Base-by-base conservation (phyloP, 208 protist species). In the Eutreptiella sp. region DNA sequence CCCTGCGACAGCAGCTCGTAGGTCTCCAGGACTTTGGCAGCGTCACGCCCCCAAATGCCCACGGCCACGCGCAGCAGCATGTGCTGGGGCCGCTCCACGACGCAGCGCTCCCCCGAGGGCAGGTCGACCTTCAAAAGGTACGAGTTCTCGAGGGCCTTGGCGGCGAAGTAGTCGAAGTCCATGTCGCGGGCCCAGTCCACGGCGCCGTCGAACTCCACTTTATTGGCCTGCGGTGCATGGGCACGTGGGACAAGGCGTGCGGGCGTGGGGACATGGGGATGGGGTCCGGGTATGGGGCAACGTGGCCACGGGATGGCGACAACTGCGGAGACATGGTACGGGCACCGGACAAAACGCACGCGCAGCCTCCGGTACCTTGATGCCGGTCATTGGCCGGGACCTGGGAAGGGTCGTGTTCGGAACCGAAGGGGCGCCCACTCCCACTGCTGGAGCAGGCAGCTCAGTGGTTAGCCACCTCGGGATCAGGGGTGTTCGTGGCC, bases 131-230 rank as follows among this genome's bases (percentile, higher is more conserved):
- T 85, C n/a, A 99, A 79, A 4, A 99, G 79, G 76, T 99, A 99
- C 3, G 90, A 96, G 36, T 90, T 77, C 77, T 99, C 93, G n/a
- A 99, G 84, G 21, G 97, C 99, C 76, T 97, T 97, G 75, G 92
- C 98, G n/a, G 94, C 96, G 65, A 99, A 99, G 75, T 93, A 99
- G 58, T 97, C 90, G 74, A 94, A 99, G 36, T 85, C 80, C 58
- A 95, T 87, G 70, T 98, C 95, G 34, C 93, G 77, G 28, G 81
- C 70, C 76, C 96, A 95, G 57, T 97, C 75, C 19, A 99, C 91
- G 0, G 85, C 80, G 2, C 35, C 38, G 55, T 99, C 83, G 14
- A 98, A 75, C 14, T 55, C 41, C 52, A 92, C 86, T 14, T 72
- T 57, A 46, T 89, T 26, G n/a, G n/a, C n/a, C n/a, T 43, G 4